Evolutionary conservation across 345 rosid species (phyloP), one percentile per base, ranked within the genome.

Genomic region (Carallia brachiata): DNA sequence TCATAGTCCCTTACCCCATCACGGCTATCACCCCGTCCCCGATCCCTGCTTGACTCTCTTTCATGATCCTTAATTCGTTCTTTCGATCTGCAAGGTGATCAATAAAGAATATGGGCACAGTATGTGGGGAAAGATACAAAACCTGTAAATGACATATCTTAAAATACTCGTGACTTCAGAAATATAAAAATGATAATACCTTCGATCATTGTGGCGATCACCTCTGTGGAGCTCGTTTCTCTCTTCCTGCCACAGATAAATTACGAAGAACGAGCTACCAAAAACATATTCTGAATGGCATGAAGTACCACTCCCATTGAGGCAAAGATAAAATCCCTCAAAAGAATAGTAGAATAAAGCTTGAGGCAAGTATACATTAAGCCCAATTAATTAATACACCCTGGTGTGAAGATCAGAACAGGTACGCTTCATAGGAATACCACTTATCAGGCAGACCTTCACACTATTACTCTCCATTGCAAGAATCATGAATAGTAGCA

Each of bases 1-100:
- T 91, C 97, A 78, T 82, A 23, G 79, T 92, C 97, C 85, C 89
- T 87, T 62, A 87, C 96, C 59, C 73, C 79, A 37, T 94, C 98
- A 78, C 85, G 93, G 82, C 82, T 89, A 62, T 82, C 89, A 36
- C 82, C 99, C 34, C 70, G 84, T 44, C 81, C 92, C 47, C 19
- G 81, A 75, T 93, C 97, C 78, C 82, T 80, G 74, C 90, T 88
- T 30, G 87, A 69, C 83, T 87, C 96, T 69, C 88, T 81, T 27
- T 89, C 82, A 7, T 34, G 73, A 50, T 80, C 86, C 67, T 56
- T 84, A 60, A 88, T 91, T 75, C 76, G 83, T 71, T 95, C 98
- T 78, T 88, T 95, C 48, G 96, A 88, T 82, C 99, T 95, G 76
- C 31, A 28, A 9, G 60, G 61, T 50, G 65, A 55, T 36, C 19